Conservation (phyloP, 2,329 filamentous ascomycete species). For the Conoideocrella luteorostrata region DNA sequence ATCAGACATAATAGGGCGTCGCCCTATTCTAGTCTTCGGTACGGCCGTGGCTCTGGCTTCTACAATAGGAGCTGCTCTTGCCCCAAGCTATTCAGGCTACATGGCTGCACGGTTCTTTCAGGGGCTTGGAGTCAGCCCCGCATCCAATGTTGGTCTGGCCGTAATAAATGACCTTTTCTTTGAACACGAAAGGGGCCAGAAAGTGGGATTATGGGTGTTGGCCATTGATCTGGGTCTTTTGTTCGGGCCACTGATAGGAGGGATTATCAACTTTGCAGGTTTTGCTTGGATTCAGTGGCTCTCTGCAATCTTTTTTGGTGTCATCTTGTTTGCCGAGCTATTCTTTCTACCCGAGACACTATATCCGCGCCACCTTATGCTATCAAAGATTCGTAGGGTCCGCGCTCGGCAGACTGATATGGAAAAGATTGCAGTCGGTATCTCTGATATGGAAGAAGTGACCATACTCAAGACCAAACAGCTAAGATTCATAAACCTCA, state of each 20-base stretch:
- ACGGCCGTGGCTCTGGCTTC: constrained; percentile 25
- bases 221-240: constrained; percentile 47
- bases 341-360: constrained; percentile 49
- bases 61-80: constrained; percentile 26
- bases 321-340: constrained; percentile 37
- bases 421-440: background rate
- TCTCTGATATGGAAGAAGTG: no score
- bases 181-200: constrained; percentile 41
- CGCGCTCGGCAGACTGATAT: no score
- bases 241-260: constrained; percentile 35
- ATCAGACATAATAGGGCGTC: constrained; percentile 42
- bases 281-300: constrained; percentile 49
- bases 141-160: constrained; percentile 47
- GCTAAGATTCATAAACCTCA: constrained; percentile 38
- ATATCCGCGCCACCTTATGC: constrained; percentile 46
- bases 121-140: constrained; percentile 48
- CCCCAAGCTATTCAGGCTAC: constrained; percentile 38
- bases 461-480: constrained; percentile 37
- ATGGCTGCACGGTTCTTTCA: constrained; percentile 55
- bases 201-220: constrained; percentile 51
- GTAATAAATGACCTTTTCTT: constrained; percentile 51
- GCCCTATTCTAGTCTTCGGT: constrained; percentile 16
- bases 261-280: constrained; percentile 20
- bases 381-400: no score
- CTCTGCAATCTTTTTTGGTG: constrained; percentile 44